Base-by-base conservation (phyloP, 345 rosid species). In the Salix exigua region DNA sequence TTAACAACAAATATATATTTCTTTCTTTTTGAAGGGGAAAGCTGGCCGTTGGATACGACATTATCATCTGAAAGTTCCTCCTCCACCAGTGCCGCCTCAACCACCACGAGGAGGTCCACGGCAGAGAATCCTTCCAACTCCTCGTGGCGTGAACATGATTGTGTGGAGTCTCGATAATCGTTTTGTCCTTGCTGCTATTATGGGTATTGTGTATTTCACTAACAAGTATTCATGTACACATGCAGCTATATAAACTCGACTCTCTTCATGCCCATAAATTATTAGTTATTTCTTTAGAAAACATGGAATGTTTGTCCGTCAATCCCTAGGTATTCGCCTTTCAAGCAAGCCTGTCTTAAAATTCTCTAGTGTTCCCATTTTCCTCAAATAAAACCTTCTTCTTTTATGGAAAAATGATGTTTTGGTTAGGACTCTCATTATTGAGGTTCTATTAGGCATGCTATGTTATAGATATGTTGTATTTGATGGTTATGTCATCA, bases 121-220 rank as follows among this genome's bases (percentile, higher is more conserved):
- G 40, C 99, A 96, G 84, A 88, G 99, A 85, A 86, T 91, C 74
- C 90, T 94, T 76, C 99, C 99, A 73, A 96, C 97, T 75, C 99
- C 97, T 60, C 98, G 99, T 68, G 99, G 99, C 78, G 99, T 96
- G 65, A 96, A 92, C 83, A 96, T 94, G 99, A 90, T 96, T 60
- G 84, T 86, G 25, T 94, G 99, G 99, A 96, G 99, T 87, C 88
- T 96, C 55, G 98, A 96, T 84, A 96, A 96, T 83, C 95, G 99
- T 75, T 96, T 96, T 79, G 99, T 96, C 79, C 99, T 96, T 81
- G 99, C 99, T 31, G 99, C 99, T 79, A 91, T 90, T 68, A 96
- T 96, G 98, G 99, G 99, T 96, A 92, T 70, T 50, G 12, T 23
- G 42, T 76, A 50, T 53, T 33, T 30, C 69, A 33, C 10, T 66